Evolutionary conservation across 2,329 filamentous ascomycete species (phyloP).

Genomic region (Ampelomyces quisqualis): DNA sequence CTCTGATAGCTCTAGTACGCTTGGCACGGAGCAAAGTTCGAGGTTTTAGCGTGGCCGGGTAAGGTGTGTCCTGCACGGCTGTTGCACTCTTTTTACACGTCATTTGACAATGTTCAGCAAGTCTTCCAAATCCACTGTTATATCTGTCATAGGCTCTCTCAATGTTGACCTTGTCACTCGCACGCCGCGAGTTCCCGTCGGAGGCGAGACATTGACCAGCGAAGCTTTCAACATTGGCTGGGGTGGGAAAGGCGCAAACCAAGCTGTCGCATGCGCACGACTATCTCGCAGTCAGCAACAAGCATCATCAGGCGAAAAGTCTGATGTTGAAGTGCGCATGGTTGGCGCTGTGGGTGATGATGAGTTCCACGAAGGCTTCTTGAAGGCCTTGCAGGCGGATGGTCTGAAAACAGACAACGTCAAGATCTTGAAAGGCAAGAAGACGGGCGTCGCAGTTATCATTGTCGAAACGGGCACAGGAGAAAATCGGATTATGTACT

Average conservation of each 20-base stretch:
- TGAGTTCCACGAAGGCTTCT: conserved; percentile 44
- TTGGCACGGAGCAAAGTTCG: too few relatives aligned
- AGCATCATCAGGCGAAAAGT: conserved; percentile 19
- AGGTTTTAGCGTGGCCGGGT: too few relatives aligned
- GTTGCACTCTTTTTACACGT: too few relatives aligned
- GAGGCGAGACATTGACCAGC: conserved; percentile 85
- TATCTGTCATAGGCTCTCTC: conserved; percentile 86
- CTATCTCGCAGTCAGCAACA: conserved; percentile 61
- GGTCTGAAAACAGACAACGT: conserved; percentile 48
- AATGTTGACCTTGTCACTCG: conserved; percentile 93
- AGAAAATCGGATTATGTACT: conserved; percentile 53
- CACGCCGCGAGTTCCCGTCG: conserved; percentile 76
- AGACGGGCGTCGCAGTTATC: conserved; percentile 53
- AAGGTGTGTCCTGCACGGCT: too few relatives aligned
- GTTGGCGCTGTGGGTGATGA: conserved; percentile 54
- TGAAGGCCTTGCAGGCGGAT: conserved; percentile 47
- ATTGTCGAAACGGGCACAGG: conserved; percentile 51
- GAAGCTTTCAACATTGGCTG: conserved; percentile 75
- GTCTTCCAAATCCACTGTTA: conserved; percentile 49
- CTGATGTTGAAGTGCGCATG: conserved; percentile 50
- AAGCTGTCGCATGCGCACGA: conserved; percentile 84
- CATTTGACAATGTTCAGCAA: too few relatives aligned
- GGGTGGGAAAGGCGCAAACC: conserved; percentile 94
- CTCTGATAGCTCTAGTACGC: too few relatives aligned
- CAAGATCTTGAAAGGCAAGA: conserved; percentile 44